Conservation (phyloP, 2,329 filamentous ascomycete genomes). For the Cadophora malorum region DNA sequence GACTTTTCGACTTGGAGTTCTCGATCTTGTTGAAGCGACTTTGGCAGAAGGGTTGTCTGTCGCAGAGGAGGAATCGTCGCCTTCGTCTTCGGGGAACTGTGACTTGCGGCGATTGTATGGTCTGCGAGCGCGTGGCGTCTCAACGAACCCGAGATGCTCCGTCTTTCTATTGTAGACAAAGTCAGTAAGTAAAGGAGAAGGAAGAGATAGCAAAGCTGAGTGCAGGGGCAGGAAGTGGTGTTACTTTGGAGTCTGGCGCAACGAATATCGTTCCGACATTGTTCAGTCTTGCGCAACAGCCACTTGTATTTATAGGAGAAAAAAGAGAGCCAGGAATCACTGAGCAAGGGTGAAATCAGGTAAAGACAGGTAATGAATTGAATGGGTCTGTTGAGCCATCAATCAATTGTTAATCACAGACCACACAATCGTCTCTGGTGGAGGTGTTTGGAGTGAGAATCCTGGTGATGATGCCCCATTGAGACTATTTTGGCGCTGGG, state of each 20-base stretch:
- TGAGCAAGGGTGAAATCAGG: slow-evolving; percentile 12
- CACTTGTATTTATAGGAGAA: slow-evolving; percentile 14
- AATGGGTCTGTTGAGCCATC: slow-evolving; percentile 8
- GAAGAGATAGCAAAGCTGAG: slow-evolving; percentile 15
- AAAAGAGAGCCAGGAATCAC: slow-evolving; percentile 6
- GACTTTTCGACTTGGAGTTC: slow-evolving; percentile 33
- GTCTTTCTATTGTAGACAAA: slow-evolving; percentile 54
- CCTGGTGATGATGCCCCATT: slow-evolving; percentile 9
- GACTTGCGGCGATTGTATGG: slow-evolving; percentile 50
- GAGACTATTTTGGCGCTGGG: slow-evolving; percentile 18
- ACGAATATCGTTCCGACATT: slow-evolving; percentile 46
- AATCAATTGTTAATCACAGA: slow-evolving; percentile 3
- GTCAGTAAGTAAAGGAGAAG: slow-evolving; percentile 22
- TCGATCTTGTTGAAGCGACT: slow-evolving; percentile 29
- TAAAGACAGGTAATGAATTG: slow-evolving; percentile 9
- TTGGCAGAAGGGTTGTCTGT: slow-evolving; percentile 39
- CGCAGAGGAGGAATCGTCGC: slow-evolving; percentile 45
- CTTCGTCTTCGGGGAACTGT: slow-evolving; percentile 43
- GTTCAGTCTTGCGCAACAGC: slow-evolving; percentile 13
- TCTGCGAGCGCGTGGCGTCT: slow-evolving; percentile 55
- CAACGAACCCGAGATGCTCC: slow-evolving; percentile 56
- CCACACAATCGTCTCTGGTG: not conserved
- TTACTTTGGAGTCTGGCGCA: slow-evolving; percentile 46
- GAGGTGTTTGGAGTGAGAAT: slow-evolving; percentile 2
- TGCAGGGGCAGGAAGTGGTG: slow-evolving; percentile 6